Evolutionary conservation across 805 yeast genomes (phyloP).

Genomic region (Lipomyces chichibuensis): DNA sequence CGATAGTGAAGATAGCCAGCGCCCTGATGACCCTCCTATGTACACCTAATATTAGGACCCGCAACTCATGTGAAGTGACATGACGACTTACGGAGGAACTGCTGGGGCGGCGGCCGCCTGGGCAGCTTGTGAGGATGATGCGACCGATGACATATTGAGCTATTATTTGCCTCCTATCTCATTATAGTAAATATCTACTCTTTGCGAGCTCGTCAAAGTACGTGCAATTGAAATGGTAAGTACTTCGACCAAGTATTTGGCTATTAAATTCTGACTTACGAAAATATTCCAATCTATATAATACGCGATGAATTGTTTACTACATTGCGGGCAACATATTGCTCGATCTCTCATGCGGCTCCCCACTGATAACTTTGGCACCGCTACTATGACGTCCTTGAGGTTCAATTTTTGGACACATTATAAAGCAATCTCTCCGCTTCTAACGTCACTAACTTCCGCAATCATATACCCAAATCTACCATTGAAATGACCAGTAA

Average conservation of each 20-base stretch:
- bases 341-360: neutral
- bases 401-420: neutral
- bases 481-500: no score
- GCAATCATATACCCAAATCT: no score
- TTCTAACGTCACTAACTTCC: no score
- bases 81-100: neutral
- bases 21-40: conserved; percentile 45
- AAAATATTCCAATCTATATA: no score
- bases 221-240: neutral
- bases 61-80: neutral
- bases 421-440: no score
- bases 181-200: neutral
- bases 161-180: neutral
- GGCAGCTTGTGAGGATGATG: neutral
- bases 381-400: neutral
- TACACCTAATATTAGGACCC: neutral
- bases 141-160: neutral
- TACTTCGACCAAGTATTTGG: neutral
- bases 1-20: conserved; percentile 66
- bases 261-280: neutral
- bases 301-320: neutral
- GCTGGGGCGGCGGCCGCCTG: no score
- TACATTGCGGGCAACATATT: neutral
- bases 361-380: neutral
- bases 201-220: neutral